Base-by-base conservation (phyloP, 306 rosid genomes). In the Prunus kanzakura region DNA sequence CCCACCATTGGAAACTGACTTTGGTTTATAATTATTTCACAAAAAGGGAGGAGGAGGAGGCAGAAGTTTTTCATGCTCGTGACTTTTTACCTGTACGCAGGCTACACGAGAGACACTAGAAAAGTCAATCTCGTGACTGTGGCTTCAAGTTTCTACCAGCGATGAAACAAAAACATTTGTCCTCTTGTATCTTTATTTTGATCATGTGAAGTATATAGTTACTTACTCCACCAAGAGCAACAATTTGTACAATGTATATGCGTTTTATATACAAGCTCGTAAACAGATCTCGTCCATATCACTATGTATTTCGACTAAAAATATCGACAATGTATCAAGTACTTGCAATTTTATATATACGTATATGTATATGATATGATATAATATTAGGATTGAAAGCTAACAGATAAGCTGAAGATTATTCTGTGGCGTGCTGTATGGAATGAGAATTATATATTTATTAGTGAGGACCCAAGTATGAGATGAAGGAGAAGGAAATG, bases 111-210 rank as follows among this genome's bases (percentile, higher is more conserved):
- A 46, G 60, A 22, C 20, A 75, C 50, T 38, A 74, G 70, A 64
- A 64, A 62, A 62, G 47, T 70, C 47, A 10, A 63, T 76, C 84
- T 71, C 84, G 84, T 76, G 84, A 76, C 74, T 54, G 51, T 3
- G 7, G 6, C 5, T 30, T 23, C 65, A 9, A 56, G 13, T 32
- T 38, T 32, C 68, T 32, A 64, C 69, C 22, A 29, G 45, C 3
- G 27, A 18, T n/a, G 11, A 12, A 68, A 74, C 56, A 22, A 20
- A 71, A 52, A 8, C 19, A 12, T 70, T 79, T 65, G 72, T 80
- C 73, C 64, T 74, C 49, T 68, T 60, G 16, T 14, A 19, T 73
- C n/a, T 41, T 56, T 66, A 20, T 13, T 66, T 79, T n/a, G 18
- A n/a, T 57, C 83, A 38, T 73, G 69, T 67, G 74, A 66, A 38